Evolutionary conservation across 139 green algal genomes (phyloP), one percentile per base, ranked within the genome.

Genomic region (Limnomonas spitsbergensis): DNA sequence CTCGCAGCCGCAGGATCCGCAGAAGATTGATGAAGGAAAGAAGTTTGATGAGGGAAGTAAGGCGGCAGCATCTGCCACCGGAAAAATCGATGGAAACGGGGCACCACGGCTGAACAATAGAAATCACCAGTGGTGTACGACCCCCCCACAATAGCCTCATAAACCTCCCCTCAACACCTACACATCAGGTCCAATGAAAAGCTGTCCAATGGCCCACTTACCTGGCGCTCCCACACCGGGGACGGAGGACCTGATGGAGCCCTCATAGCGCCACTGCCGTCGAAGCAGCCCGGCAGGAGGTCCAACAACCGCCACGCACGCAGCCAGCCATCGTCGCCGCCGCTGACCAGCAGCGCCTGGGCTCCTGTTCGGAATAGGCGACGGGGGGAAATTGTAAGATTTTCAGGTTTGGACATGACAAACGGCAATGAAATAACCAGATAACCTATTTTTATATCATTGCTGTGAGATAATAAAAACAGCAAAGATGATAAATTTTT

Each of bases 261-360:
- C 14, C 47, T 29, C 20, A 29, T 61, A 29, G 47, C 14, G 47
- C n/a, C 14, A 61, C 47, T 61, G 14, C 20, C 14, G 14, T 29
- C 47, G 20, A 29, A 29, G 14, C 47, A 29, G 47, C 20, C 47
- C 47, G 20, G 14, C 31, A 78, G 31, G 14, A 78, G 47, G 27
- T 82, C 53, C 4, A 37, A 40, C 1, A 82, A 52, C 38, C 70
- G 53, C 78, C 78, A 82, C 9, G 40, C 78, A 29, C 78, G 69
- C 53, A 82, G 69, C 53, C 66, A 39, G 53, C 78, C 78, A 71
- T 82, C 78, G 7, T 82, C 78, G 2, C 78, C 78, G 31, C 78
- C 78, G 70, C 68, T 82, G 32, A 82, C 27, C 3, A 82, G 34
- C 24, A 82, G 24, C 38, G 39, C 6, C 2, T 76, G 47, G 9